phyloP scores from a whole-genome alignment of 768 basidiomycete species.

The Kockovaella imperatae region DNA sequence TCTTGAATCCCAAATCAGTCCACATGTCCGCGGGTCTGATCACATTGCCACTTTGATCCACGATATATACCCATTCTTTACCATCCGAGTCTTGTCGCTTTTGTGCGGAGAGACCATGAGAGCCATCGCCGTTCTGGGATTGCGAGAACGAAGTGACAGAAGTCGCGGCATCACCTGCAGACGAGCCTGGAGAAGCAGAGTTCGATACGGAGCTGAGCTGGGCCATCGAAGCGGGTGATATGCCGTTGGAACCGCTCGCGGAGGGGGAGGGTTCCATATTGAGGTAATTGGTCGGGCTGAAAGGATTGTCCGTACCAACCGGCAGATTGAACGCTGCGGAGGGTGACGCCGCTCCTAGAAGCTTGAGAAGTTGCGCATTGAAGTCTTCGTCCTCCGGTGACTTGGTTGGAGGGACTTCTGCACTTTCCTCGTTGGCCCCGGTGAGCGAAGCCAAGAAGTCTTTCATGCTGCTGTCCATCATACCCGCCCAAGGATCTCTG shows the following conservation, averaged over 20 bases:
- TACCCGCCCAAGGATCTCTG: conserved; percentile 17
- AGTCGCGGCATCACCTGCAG: no score
- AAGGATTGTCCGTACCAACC: conserved; percentile 4
- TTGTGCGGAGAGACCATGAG: no score
- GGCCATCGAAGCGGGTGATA: conserved; percentile 17
- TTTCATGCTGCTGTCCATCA: conserved; percentile 26
- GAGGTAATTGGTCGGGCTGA: conserved; percentile 40
- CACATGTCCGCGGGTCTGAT: conserved; percentile 35
- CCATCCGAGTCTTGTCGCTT: background rate
- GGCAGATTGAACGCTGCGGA: conserved; percentile 14
- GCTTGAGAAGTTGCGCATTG: conserved; percentile 25
- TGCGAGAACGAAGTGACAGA: conserved; percentile 1
- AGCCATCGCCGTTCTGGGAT: no score
- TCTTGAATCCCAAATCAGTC: conserved; percentile 21
- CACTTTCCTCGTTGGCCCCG: conserved; percentile 6
- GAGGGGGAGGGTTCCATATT: conserved; percentile 39
- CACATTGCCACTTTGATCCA: conserved; percentile 23
- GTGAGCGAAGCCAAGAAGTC: conserved; percentile 32
- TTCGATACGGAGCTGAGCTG: conserved; percentile 5
- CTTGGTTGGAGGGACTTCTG: conserved; percentile 1
- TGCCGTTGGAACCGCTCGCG: conserved; percentile 12
- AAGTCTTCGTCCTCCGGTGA: conserved; percentile 29
- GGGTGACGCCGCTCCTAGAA: conserved; percentile 14
- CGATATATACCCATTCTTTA: conserved; percentile 19
- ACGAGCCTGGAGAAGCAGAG: conserved; percentile 18